Base-by-base conservation (phyloP, 768 basidiomycete genomes). In the Sporobolomyces phaffii region DNA sequence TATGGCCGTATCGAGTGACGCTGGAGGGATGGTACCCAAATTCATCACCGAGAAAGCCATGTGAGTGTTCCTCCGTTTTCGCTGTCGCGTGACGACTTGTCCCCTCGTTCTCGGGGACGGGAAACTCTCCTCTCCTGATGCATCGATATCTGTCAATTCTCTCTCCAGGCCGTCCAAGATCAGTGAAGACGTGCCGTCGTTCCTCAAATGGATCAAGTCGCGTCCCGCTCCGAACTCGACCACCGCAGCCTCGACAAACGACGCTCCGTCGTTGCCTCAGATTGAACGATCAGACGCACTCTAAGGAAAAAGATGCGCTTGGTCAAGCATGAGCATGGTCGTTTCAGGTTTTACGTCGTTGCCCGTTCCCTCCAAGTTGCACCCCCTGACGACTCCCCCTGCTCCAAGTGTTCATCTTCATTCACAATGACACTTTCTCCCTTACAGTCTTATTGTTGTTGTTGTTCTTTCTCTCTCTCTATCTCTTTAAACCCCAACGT, bases 151-250 rank as follows among this genome's bases (percentile, higher is more conserved):
- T 20, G 44, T 9, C 13, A 11, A 36, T 50, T 48, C 8, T 14
- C 28, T 8, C 31, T 22, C 31, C 49, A 63, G 60, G 66, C 77
- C 78, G 0, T 54, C 44, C 22, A 75, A 73, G 41, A 74, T 78
- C n/a, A 62, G 75, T 2, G 77, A 76, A 62, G 76, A 78, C 63
- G 77, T 78, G 2, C 78, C 77, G 1, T 70, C 70, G 22, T 78
- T 78, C 68, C 34, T 78, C n/a, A 50, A 68, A 14, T 52, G 41
- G 48, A 62, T 62, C 50, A 26, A 44, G 22, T 28, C 33, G 9
- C 49, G 48, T 24, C 48, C 34, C 38, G 60, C 52, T 53, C 33
- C 52, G 22, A 14, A 31, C 5, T 5, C 52, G 22, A 24, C 34
- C 5, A 38, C 33, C 5, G 34, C 38, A 13, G 53, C n/a, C 45